A percentile compares a stretch with the other conserved stretches of the same genome.
phyloP scores from a whole-genome alignment of 768 basidiomycete species.

The Cystofilobasidium capitatum region DNA sequence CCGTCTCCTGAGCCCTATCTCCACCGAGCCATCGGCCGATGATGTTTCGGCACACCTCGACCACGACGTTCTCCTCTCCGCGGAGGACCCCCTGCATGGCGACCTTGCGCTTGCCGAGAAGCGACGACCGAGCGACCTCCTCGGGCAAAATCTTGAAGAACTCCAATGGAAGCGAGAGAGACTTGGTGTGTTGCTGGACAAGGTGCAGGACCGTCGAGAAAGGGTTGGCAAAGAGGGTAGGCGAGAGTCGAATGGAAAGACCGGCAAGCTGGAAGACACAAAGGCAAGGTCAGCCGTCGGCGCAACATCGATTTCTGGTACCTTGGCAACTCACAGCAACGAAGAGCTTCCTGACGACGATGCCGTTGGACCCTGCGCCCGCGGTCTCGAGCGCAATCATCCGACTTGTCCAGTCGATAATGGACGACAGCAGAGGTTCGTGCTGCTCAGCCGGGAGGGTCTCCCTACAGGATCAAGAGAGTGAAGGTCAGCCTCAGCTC shows the following conservation, averaged over 20 bases:
- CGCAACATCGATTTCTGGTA: too few relatives aligned
- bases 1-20: constrained; percentile 30
- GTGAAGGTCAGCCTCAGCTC: neutral
- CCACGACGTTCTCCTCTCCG: constrained; percentile 16
- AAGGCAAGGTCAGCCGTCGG: too few relatives aligned
- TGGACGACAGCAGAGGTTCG: constrained; percentile 52
- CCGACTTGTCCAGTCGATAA: constrained; percentile 61
- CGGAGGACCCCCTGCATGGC: constrained; percentile 11
- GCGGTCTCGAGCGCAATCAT: constrained; percentile 39
- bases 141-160: constrained; percentile 35
- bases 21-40: constrained; percentile 24
- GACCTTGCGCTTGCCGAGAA: constrained; percentile 15
- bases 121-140: constrained; percentile 49
- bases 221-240: constrained; percentile 61
- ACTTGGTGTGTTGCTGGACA: constrained; percentile 51
- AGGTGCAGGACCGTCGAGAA: constrained; percentile 55
- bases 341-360: constrained; percentile 77
- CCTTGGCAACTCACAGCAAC: constrained; percentile 71
- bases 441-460: constrained; percentile 57
- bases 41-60: neutral
- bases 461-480: constrained; percentile 48
- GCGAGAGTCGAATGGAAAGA: constrained; percentile 44
- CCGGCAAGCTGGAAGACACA: constrained; percentile 9
- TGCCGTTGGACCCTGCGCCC: constrained; percentile 51
- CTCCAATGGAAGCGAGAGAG: constrained; percentile 28